Evolutionary conservation across 371 early-diverging fungal genomes (phyloP).

Genomic region (Apophysomyces trapeziformis): DNA sequence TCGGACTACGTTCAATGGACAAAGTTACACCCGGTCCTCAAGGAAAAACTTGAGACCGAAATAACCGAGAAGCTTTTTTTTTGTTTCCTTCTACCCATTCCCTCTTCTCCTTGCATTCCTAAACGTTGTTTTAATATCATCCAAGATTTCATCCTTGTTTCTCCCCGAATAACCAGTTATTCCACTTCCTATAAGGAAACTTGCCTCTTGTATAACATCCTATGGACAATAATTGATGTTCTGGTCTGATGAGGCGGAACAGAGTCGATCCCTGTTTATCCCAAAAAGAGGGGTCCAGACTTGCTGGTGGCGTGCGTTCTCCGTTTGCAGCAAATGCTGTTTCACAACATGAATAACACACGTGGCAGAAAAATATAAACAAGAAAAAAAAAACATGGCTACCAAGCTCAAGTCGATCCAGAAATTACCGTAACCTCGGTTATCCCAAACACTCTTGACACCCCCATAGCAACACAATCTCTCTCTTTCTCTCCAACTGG

Average conservation of each 20-base stretch:
- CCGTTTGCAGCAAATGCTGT: slow-evolving; percentile 11
- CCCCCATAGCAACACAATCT: too few relatives aligned
- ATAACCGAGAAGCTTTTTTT: not conserved
- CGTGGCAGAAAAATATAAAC: not conserved
- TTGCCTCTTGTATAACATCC: not conserved
- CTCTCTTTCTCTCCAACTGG: too few relatives aligned
- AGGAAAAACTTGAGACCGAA: slow-evolving; percentile 11
- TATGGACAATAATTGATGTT: not conserved
- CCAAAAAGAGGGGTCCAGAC: slow-evolving; percentile 10
- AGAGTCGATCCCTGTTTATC: slow-evolving; percentile 1
- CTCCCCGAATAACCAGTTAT: too few relatives aligned
- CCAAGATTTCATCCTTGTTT: not conserved
- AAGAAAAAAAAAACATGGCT: not conserved
- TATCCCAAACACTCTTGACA: too few relatives aligned
- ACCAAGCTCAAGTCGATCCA: not conserved
- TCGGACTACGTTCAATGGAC: slow-evolving; percentile 4
- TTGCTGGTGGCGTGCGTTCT: slow-evolving; percentile 4
- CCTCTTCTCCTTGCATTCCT: not conserved
- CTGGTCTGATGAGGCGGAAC: not conserved
- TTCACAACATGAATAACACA: slow-evolving; percentile 8
- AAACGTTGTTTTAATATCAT: not conserved
- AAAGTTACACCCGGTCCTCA: slow-evolving; percentile 5
- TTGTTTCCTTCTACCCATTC: not conserved
- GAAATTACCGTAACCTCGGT: not conserved
- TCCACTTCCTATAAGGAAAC: too few relatives aligned